Base-by-base conservation (phyloP, 208 protist genomes). In the Trypanosomatidae sp. region DNA sequence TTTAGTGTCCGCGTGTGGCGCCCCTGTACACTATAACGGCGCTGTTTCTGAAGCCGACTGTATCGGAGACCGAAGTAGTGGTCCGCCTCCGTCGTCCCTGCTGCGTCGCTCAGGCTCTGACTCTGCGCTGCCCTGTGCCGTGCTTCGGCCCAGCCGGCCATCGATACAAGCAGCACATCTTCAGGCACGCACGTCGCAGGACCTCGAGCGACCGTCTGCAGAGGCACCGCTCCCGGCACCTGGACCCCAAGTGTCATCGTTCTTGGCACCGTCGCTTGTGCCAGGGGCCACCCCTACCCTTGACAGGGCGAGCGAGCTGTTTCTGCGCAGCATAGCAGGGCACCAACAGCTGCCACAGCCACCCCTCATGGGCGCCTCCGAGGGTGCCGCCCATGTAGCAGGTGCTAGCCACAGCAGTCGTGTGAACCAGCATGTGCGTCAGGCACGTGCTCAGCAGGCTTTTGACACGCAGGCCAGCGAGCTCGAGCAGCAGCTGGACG, bases 361-460 rank as follows among this genome's bases (percentile, higher is more conserved):
- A 58, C 19, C 33, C 6, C 49, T 56, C 30, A 6, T n/a, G 33
- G 46, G 36, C 19, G 47, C 67, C 22, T 58, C 47, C 19, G 49
- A 44, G n/a, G 33, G 15, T 44, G 8, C 28, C n/a, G 22, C 39
- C 9, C 33, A 52, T 53, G 19, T 22, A 49, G 33, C 50, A 30
- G 25, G 22, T 39, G 10, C 49, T 22, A 30, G 46, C n/a, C 53
- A 62, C 68, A 53, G 10, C 64, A 73, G 70, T 17, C 70, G 76
- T 39, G 43, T 73, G 2, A 71, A 66, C n/a, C 65, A 80, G 19
- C 58, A 75, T 25, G 76, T 76, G 12, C 76, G 58, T 12, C 70
- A 73, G 25, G 69, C 66, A 17, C 76, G 76, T 7, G 70, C 76
- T 8, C 76, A 76, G 50, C 66, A 80, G 41, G 76, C 67, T 0